Conservation (phyloP, 2,329 filamentous ascomycete species). For the Alternaria ethzedia region DNA sequence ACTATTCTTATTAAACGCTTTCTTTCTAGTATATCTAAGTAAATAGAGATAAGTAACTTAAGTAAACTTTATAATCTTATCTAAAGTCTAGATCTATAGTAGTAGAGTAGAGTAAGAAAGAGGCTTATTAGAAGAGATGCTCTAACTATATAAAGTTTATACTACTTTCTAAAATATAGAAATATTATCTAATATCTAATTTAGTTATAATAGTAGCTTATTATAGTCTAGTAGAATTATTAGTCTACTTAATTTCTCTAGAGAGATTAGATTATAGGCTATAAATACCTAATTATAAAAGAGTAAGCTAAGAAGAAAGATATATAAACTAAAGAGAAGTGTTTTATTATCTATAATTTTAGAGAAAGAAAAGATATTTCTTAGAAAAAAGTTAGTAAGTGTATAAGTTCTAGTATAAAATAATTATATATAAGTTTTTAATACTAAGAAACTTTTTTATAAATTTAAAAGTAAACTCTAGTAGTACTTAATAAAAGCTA, state of each 20-base stretch:
- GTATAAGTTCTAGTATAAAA: background rate
- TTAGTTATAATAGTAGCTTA: constrained; percentile 2
- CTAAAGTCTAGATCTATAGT: constrained; percentile 36
- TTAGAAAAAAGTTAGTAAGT: background rate
- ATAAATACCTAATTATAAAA: constrained; percentile 37
- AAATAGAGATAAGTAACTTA: constrained; percentile 38
- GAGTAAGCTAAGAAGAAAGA: constrained; percentile 41
- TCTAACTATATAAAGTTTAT: constrained; percentile 25
- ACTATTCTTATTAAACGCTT: constrained; percentile 50
- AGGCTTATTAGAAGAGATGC: constrained; percentile 33
- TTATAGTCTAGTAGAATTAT: constrained; percentile 25
- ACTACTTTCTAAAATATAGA: constrained; percentile 27
- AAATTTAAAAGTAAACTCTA: constrained; percentile 16
- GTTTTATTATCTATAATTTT: constrained; percentile 44
- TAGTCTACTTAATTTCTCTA: constrained; percentile 46
- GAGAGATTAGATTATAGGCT: constrained; percentile 38
- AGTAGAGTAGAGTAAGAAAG: constrained; percentile 31
- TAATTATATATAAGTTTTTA: constrained; percentile 5
- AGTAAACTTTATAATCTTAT: constrained; percentile 37
- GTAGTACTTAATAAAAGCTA: constrained; percentile 7
- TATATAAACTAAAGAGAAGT: constrained; percentile 42
- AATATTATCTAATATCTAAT: constrained; percentile 4
- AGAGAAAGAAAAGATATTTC: constrained; percentile 38
- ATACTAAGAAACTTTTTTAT: constrained; percentile 6
- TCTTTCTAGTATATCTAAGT: constrained; percentile 45